phyloP scores from a whole-genome alignment of 345 rosid genomes.

The Eucalyptus sp. region DNA sequence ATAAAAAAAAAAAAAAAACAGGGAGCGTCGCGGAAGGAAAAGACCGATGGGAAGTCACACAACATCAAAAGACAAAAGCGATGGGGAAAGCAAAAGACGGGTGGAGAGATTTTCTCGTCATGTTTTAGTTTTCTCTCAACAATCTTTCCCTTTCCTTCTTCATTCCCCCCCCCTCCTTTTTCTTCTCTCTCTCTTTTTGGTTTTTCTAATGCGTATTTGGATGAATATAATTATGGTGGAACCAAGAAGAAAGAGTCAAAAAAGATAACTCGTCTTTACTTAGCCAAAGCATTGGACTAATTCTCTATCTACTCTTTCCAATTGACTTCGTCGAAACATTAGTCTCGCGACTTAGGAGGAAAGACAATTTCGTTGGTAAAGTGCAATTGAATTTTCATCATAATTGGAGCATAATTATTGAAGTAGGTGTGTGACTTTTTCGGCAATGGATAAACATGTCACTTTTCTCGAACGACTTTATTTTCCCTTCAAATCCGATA shows the following conservation, averaged over 20 bases:
- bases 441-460: too few species aligned
- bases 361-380: accelerated
- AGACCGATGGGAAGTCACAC: not conserved
- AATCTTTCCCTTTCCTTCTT: not conserved
- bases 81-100: not conserved
- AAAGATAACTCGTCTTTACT: not conserved
- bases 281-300: not conserved
- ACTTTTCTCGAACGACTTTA: too few species aligned
- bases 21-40: not conserved
- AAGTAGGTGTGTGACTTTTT: too few species aligned
- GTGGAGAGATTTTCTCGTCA: not conserved
- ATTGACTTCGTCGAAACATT: too few species aligned
- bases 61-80: constrained; percentile 8
- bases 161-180: not conserved
- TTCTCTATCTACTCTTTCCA: not conserved
- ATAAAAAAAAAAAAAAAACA: not conserved
- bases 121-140: not conserved
- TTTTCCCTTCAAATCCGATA: accelerated
- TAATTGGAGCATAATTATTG: too few species aligned
- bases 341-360: too few species aligned
- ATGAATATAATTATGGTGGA: not conserved
- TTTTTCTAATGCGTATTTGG: too few species aligned
- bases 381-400: too few species aligned
- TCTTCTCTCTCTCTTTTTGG: not conserved
- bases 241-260: not conserved